Percentiles rank a stretch among this genome's conserved stretches.
Evolutionary conservation across 768 basidiomycete species (phyloP).

Genomic region (Mycena indigotica): DNA sequence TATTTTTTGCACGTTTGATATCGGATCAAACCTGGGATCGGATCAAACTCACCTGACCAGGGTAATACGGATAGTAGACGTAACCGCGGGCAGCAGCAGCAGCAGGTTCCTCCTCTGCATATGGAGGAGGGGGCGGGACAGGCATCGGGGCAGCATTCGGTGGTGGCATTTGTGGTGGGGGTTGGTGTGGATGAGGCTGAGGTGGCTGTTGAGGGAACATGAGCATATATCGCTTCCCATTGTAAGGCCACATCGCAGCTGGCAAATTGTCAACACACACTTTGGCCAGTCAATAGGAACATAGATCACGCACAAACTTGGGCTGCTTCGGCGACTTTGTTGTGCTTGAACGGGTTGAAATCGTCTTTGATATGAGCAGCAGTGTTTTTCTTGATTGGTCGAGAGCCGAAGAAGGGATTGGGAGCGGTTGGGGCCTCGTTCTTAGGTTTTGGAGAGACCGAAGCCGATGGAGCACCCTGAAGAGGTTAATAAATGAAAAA

Average conservation of each 20-base stretch:
- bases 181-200: constrained; percentile 21
- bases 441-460: constrained; percentile 66
- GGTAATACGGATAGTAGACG: constrained; percentile 80
- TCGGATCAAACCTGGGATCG: constrained; percentile 1
- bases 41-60: constrained; percentile 61
- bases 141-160: constrained; percentile 58
- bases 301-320: constrained; percentile 79
- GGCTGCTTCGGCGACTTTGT: constrained; percentile 74
- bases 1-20: constrained; percentile 28
- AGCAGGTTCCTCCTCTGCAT: constrained; percentile 75
- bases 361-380: constrained; percentile 91
- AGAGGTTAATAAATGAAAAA: constrained; percentile 20
- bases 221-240: constrained; percentile 79
- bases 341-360: constrained; percentile 94
- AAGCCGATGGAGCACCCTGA: constrained; percentile 49
- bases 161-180: constrained; percentile 62
- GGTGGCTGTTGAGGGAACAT: constrained; percentile 71
- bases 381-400: constrained; percentile 70
- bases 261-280: constrained; percentile 10
- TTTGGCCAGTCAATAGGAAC: not conserved
- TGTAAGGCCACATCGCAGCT: constrained; percentile 87
- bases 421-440: constrained; percentile 58
- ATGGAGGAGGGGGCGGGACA: constrained; percentile 66
- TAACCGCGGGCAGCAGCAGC: constrained; percentile 62
- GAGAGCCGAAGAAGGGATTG: constrained; percentile 90